Conservation (phyloP, 176 grass and related monocot species). For the Musa itinerans region DNA sequence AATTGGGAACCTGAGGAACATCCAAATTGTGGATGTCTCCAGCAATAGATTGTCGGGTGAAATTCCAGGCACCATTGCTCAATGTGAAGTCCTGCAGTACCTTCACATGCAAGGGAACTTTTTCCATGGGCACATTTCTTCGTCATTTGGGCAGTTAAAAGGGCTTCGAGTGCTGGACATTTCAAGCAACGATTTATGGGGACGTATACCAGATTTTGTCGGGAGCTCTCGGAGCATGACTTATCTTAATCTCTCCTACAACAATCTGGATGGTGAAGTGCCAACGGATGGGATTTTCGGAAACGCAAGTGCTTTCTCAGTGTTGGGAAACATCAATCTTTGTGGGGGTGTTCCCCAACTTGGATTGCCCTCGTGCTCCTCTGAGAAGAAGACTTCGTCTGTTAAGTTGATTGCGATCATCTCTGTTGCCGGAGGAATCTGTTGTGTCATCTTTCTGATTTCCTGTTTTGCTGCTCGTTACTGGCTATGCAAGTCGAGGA, state of each 20-base stretch:
- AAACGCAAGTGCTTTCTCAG: neutral
- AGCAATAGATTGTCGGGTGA: constrained; percentile 32
- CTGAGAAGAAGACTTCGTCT: neutral
- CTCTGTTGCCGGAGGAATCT: neutral
- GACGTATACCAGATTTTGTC: neutral
- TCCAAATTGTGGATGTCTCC: constrained; percentile 27
- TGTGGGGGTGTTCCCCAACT: constrained; percentile 14
- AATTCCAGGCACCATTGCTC: constrained; percentile 25
- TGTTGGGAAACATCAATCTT: neutral
- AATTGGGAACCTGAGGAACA: constrained; percentile 31
- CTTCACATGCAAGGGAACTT: constrained; percentile 34
- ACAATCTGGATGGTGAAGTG: constrained; percentile 9
- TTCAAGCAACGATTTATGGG: constrained; percentile 6
- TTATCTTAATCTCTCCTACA: constrained; percentile 16
- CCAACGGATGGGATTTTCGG: constrained; percentile 6
- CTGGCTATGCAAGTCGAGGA: neutral
- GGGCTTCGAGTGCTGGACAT: constrained; percentile 12
- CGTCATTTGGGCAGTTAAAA: constrained; percentile 8
- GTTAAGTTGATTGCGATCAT: neutral
- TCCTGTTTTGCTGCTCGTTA: neutral
- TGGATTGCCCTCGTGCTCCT: constrained; percentile 4
- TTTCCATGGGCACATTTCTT: neutral
- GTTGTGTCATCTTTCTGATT: neutral
- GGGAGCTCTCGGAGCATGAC: neutral
- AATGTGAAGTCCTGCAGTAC: constrained; percentile 26